phyloP scores from a whole-genome alignment of 129 eudicot species.

The Logfia minima region DNA sequence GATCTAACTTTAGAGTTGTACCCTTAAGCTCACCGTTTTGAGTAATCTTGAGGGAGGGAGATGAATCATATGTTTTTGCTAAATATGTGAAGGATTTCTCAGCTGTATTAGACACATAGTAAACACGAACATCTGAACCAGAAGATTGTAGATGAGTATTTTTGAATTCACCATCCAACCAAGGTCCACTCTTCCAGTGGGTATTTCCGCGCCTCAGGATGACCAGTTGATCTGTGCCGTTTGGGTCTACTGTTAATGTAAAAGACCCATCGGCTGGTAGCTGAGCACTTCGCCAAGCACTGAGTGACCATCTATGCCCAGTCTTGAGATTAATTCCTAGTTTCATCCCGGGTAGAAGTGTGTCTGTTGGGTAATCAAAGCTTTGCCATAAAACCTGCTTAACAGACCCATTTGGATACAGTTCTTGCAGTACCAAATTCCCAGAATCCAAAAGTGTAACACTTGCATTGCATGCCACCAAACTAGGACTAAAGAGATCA shows the following conservation, averaged over 20 bases:
- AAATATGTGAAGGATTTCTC: constrained; percentile 38
- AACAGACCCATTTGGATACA: constrained; percentile 27
- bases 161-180: constrained; percentile 26
- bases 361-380: constrained; percentile 55
- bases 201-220: constrained; percentile 29
- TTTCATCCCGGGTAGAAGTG: constrained; percentile 56
- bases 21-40: constrained; percentile 15
- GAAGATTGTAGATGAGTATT: neutral
- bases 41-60: constrained; percentile 29
- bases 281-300: constrained; percentile 35
- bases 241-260: constrained; percentile 30
- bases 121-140: constrained; percentile 12
- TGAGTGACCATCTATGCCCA: constrained; percentile 44
- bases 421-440: constrained; percentile 35
- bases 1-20: neutral
- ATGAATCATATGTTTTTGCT: constrained; percentile 17
- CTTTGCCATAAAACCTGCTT: constrained; percentile 46
- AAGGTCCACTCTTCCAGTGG: constrained; percentile 41
- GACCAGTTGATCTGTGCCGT: constrained; percentile 28
- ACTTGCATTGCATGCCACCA: constrained; percentile 18
- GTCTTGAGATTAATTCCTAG: constrained; percentile 45
- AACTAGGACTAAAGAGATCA: constrained; percentile 27
- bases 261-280: constrained; percentile 43
- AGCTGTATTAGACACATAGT: constrained; percentile 26
- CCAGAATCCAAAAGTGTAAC: constrained; percentile 39